Conservation (phyloP, 208 protist species). For the Crithidia sp. region DNA sequence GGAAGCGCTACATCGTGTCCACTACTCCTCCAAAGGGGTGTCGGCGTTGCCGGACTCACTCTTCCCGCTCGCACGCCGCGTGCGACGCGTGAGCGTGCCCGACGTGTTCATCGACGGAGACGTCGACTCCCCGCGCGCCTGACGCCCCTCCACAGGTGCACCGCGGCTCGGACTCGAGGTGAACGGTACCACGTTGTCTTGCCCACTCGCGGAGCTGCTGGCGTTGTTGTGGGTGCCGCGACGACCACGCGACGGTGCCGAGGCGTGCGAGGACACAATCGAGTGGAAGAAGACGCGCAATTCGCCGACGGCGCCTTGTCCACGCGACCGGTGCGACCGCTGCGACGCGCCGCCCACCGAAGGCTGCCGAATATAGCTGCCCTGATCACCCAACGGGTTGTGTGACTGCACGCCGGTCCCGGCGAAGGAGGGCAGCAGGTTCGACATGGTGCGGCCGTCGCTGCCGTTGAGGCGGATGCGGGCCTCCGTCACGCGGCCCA, state of each 20-base stretch:
- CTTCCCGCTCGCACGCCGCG: too few relatives aligned
- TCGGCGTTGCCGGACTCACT: too few relatives aligned
- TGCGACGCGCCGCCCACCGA: not conserved
- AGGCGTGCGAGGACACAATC: not conserved
- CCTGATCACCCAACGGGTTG: not conserved
- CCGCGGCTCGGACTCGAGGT: not conserved
- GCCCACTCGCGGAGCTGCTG: not conserved
- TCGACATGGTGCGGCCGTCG: not conserved
- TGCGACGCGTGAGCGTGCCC: too few relatives aligned
- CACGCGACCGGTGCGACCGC: not conserved
- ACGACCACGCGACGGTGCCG: not conserved
- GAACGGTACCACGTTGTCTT: not conserved
- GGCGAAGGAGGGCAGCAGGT: not conserved
- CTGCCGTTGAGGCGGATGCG: not conserved
- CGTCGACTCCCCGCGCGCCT: not conserved
- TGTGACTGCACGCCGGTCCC: not conserved
- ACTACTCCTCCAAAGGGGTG: too few relatives aligned
- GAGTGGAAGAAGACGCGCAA: not conserved
- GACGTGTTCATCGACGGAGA: too few relatives aligned
- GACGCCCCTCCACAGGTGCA: too few relatives aligned
- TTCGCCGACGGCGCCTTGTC: not conserved
- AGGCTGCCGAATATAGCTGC: not conserved
- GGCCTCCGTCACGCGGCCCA: too few relatives aligned
- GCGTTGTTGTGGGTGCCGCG: not conserved
- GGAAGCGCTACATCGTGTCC: too few relatives aligned